phyloP scores from a whole-genome alignment of 768 basidiomycete species.

The Chalciporus pseudorubinellus region DNA sequence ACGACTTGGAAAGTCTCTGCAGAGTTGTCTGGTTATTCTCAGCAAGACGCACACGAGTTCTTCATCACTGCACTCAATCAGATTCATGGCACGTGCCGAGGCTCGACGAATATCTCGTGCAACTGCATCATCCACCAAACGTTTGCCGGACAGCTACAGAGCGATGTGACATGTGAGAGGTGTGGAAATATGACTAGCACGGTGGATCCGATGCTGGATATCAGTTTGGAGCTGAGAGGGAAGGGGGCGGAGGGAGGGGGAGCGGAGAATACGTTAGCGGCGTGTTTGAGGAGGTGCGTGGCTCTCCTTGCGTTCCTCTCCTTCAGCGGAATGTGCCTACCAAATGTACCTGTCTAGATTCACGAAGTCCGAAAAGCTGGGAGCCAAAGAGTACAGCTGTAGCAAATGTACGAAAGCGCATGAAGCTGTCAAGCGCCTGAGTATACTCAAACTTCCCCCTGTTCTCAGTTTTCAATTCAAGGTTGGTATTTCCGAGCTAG shows the following conservation, averaged over 20 bases:
- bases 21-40: conserved; percentile 87
- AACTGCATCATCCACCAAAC: conserved; percentile 91
- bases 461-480: conserved; percentile 96
- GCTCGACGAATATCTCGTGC: conserved; percentile 74
- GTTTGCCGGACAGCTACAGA: conserved; percentile 83
- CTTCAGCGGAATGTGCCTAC: neutral
- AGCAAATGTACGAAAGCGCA: conserved; percentile 73
- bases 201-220: conserved; percentile 85
- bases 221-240: conserved; percentile 78
- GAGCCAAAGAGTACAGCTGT: conserved; percentile 80
- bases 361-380: conserved; percentile 83
- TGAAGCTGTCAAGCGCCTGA: conserved; percentile 83
- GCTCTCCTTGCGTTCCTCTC: neutral
- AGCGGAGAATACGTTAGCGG: conserved; percentile 67
- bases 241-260: conserved; percentile 43
- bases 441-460: conserved; percentile 80
- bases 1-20: conserved; percentile 78
- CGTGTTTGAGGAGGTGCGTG: conserved; percentile 68
- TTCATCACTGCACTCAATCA: conserved; percentile 84
- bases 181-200: conserved; percentile 79
- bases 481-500: conserved; percentile 39
- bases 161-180: conserved; percentile 84
- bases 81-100: conserved; percentile 75
- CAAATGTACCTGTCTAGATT: conserved; percentile 48
- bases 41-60: conserved; percentile 92